Evolutionary conservation across 441 rosid species (phyloP).

Genomic region (Adansonia grandidieri): DNA sequence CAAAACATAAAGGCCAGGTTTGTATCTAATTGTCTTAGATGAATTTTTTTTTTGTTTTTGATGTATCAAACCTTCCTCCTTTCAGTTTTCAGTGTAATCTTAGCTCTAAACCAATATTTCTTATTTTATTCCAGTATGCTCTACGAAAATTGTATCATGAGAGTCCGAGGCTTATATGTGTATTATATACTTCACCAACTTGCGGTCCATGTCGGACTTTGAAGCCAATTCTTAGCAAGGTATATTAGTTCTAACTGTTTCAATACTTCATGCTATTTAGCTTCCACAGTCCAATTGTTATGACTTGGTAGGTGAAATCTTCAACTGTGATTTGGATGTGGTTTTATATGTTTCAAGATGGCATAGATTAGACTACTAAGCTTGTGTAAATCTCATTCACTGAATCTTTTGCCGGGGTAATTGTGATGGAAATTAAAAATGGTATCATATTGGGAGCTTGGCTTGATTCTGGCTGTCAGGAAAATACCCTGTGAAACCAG

Average conservation of each 20-base stretch:
- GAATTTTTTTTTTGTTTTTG: constrained; percentile 4
- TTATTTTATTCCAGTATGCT: constrained; percentile 65
- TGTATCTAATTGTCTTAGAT: constrained; percentile 15
- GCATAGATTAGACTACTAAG: constrained; percentile 12
- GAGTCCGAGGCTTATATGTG: constrained; percentile 89
- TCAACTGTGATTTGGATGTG: neutral
- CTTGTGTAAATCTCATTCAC: neutral
- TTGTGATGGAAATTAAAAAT: neutral
- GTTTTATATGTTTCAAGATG: neutral
- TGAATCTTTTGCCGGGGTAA: neutral
- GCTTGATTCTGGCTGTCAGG: neutral
- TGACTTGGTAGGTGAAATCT: neutral
- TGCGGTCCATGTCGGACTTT: constrained; percentile 98
- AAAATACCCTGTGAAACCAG: neutral
- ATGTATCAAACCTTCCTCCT: neutral
- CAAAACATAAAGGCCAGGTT: constrained; percentile 93
- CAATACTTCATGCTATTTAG: neutral
- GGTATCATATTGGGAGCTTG: neutral
- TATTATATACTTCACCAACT: constrained; percentile 86
- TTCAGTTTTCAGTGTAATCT: constrained; percentile 1
- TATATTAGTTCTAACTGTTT: constrained; percentile 24
- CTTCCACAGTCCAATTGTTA: neutral
- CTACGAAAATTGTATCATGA: constrained; percentile 92
- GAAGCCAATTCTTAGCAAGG: constrained; percentile 97
- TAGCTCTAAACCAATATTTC: constrained; percentile 16